Percentiles rank a stretch among this genome's conserved stretches.
phyloP scores from a whole-genome alignment of 2,329 filamentous ascomycete genomes.

The Venturia effusa region DNA sequence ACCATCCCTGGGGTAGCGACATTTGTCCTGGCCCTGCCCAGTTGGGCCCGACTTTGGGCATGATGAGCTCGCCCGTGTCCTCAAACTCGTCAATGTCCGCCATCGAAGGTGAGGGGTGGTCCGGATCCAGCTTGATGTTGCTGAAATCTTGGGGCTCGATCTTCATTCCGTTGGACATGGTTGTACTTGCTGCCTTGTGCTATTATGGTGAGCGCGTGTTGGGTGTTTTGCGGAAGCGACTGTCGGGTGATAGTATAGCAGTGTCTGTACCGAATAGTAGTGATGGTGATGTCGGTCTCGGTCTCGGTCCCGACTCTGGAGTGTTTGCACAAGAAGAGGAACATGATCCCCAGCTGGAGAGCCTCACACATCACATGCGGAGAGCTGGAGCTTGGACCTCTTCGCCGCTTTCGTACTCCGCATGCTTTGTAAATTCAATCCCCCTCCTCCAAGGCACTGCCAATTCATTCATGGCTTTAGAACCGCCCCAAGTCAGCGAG shows the following conservation, averaged over 20 bases:
- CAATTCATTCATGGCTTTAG: conserved; percentile 36
- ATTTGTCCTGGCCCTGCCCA: conserved; percentile 6
- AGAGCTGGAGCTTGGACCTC: not conserved
- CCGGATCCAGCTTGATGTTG: conserved; percentile 23
- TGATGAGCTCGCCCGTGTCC: conserved; percentile 31
- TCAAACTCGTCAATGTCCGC: conserved; percentile 29
- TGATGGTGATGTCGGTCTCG: not conserved
- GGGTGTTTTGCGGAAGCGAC: not conserved
- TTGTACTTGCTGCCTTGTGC: not conserved
- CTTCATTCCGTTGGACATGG: conserved; percentile 29
- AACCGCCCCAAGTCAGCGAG: conserved; percentile 27
- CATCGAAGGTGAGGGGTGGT: conserved; percentile 20
- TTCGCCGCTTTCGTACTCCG: not conserved
- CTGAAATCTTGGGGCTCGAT: conserved; percentile 24
- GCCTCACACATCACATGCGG: not conserved
- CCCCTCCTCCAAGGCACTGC: not conserved
- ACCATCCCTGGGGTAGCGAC: conserved; percentile 20
- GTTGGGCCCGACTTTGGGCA: conserved; percentile 18
- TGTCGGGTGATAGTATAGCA: not conserved
- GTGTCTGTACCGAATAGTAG: not conserved
- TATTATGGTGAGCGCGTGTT: not conserved
- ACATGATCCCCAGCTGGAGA: not conserved
- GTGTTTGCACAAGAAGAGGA: not conserved
- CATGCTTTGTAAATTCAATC: not conserved
- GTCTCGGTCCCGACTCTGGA: no score